Evolutionary conservation across 805 yeast species (phyloP).

Genomic region (Spathaspora sp.): DNA sequence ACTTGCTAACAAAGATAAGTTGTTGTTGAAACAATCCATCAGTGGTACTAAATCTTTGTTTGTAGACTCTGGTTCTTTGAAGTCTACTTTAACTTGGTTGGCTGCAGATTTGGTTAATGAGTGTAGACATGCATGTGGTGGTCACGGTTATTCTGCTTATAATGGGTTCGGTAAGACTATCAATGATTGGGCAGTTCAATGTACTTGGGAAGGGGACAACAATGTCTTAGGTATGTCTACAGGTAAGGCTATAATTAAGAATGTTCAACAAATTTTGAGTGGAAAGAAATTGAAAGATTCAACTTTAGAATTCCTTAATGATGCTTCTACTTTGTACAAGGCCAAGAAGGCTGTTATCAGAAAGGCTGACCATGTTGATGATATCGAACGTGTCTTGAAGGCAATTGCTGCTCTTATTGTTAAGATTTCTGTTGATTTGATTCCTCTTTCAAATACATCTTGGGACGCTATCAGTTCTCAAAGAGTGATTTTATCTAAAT

Average conservation of each 20-base stretch:
- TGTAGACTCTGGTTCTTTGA: slow-evolving; percentile 80
- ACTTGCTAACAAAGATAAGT: slow-evolving; percentile 46
- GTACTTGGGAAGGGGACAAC: slow-evolving; percentile 98
- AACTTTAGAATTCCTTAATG: slow-evolving; percentile 9
- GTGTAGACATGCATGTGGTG: slow-evolving; percentile 92
- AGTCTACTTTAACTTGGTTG: slow-evolving; percentile 88
- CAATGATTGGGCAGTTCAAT: slow-evolving; percentile 94
- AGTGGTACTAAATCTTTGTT: slow-evolving; percentile 71
- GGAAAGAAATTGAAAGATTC: slow-evolving; percentile 48
- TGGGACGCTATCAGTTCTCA: slow-evolving; percentile 47
- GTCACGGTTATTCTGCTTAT: slow-evolving; percentile 93
- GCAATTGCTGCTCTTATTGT: slow-evolving; percentile 40
- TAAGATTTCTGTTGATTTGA: slow-evolving; percentile 39
- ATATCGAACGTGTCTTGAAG: slow-evolving; percentile 26
- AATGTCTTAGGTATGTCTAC: slow-evolving; percentile 78
- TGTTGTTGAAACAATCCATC: slow-evolving; percentile 44
- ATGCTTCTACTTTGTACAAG: slow-evolving; percentile 12
- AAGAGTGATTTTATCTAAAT: slow-evolving; percentile 45
- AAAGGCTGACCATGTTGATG: slow-evolving; percentile 23
- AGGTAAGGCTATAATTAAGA: slow-evolving; percentile 71
- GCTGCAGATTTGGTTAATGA: slow-evolving; percentile 79
- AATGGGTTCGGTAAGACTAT: slow-evolving; percentile 86
- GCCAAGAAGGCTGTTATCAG: slow-evolving; percentile 29
- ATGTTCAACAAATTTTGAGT: slow-evolving; percentile 32
- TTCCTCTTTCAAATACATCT: slow-evolving; percentile 30